These are phyloP conservation scores for Eragrostis curvula DNA, from an alignment of 176 grass and related monocot genomes.

Conservation along the genomic window DNA sequence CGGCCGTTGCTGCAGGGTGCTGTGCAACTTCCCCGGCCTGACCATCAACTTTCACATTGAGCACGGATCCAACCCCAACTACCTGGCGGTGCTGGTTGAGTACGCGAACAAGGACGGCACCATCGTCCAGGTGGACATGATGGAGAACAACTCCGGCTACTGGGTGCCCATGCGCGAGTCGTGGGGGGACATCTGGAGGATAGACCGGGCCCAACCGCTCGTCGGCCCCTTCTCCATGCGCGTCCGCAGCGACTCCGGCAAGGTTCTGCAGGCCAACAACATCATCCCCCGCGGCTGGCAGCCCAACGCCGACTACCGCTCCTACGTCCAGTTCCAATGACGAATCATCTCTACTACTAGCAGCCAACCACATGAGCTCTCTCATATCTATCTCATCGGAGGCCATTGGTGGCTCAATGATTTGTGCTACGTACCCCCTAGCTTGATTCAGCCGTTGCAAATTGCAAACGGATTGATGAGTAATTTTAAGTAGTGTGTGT, in stretches of 20 bases:
- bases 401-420: not conserved
- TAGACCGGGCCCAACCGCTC: conserved; percentile 51
- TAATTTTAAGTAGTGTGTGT: conserved; percentile 18
- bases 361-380: conserved; percentile 7
- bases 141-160: conserved; percentile 18
- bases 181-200: conserved; percentile 64
- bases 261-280: conserved; percentile 57
- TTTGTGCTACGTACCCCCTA: not conserved
- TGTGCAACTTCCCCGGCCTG: conserved; percentile 40
- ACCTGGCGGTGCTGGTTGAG: conserved; percentile 50
- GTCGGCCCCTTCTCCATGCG: conserved; percentile 64
- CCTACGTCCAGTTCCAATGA: conserved; percentile 66
- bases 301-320: conserved; percentile 65
- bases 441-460: not conserved
- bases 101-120: conserved; percentile 53
- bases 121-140: conserved; percentile 48
- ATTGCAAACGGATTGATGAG: not conserved
- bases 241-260: conserved; percentile 63
- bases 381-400: not conserved
- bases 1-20: conserved; percentile 18
- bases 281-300: conserved; percentile 68
- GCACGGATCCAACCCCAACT: conserved; percentile 56
- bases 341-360: not conserved
- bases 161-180: conserved; percentile 48
- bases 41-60: conserved; percentile 50